Conservation (phyloP, 495 filamentous ascomycete genomes). For the Staphylotrichum longicolle region DNA sequence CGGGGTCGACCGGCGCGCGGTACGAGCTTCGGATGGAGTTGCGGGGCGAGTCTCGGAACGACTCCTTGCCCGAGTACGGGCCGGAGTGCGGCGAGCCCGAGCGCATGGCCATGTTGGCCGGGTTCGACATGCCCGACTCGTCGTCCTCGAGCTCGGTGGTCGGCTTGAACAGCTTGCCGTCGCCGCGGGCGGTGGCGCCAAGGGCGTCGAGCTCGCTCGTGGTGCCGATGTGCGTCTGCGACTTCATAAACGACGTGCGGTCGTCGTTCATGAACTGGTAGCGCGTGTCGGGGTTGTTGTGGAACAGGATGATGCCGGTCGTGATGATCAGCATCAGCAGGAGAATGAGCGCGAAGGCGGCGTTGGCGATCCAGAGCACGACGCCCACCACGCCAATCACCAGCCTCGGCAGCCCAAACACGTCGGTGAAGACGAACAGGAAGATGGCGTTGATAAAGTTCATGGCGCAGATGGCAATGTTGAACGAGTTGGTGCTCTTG, state of each 20-base stretch:
- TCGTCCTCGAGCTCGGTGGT: conserved; percentile 73
- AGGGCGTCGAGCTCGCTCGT: conserved; percentile 87
- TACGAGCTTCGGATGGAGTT: conserved; percentile 23
- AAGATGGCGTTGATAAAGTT: conserved; percentile 92
- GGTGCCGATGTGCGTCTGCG: conserved; percentile 74
- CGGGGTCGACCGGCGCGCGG: conserved; percentile 11
- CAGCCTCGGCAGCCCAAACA: conserved; percentile 80
- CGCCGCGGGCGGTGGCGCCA: conserved; percentile 86
- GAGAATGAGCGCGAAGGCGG: conserved; percentile 79
- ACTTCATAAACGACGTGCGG: conserved; percentile 97
- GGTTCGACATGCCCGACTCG: conserved; percentile 56
- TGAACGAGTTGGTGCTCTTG: conserved; percentile 97
- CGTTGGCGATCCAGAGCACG: conserved; percentile 90
- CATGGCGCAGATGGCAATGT: conserved; percentile 84
- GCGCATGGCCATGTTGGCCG: conserved; percentile 36
- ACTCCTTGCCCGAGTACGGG: conserved; percentile 20
- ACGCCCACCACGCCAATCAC: conserved; percentile 94
- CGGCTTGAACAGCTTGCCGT: conserved; percentile 62
- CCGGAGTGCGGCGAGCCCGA: conserved; percentile 21
- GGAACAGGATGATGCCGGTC: conserved; percentile 75
- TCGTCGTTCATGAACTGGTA: conserved; percentile 98
- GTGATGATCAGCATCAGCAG: conserved; percentile 85
- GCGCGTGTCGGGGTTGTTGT: conserved; percentile 92
- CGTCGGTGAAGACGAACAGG: conserved; percentile 76
- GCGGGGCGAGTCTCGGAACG: conserved; percentile 13